Evolutionary conservation across 805 yeast species (phyloP).

Genomic region (Pichia nakasei): DNA sequence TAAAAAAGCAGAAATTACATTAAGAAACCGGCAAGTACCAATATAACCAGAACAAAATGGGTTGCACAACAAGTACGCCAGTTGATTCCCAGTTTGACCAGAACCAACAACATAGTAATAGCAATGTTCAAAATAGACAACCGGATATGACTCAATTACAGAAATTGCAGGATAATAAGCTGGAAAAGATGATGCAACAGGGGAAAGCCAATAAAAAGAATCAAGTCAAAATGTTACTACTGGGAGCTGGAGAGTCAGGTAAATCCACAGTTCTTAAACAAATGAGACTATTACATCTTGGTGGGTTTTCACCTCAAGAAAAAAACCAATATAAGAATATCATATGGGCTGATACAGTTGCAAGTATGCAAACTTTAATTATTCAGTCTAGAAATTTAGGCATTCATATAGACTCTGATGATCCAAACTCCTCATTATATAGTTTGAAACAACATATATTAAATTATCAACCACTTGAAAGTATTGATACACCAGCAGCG

Average conservation of each 20-base stretch:
- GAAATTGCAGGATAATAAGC: constrained; percentile 28
- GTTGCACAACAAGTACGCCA: constrained; percentile 54
- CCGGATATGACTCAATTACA: constrained; percentile 5
- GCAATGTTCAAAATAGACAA: constrained; percentile 13
- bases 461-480: constrained; percentile 48
- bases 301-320: constrained; percentile 76
- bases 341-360: constrained; percentile 88
- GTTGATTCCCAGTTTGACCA: constrained; percentile 4
- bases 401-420: constrained; percentile 59
- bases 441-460: constrained; percentile 42
- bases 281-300: constrained; percentile 74
- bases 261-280: constrained; percentile 90
- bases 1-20: no score
- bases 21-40: no score
- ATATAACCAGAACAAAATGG: constrained; percentile 34
- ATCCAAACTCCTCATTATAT: constrained; percentile 38
- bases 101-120: background rate
- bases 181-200: constrained; percentile 52
- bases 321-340: constrained; percentile 73
- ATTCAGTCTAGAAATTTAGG: constrained; percentile 64
- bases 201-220: constrained; percentile 46
- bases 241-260: constrained; percentile 94
- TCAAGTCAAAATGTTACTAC: constrained; percentile 61
- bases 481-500: constrained; percentile 56
- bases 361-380: constrained; percentile 70